phyloP scores from a whole-genome alignment of 1,284 basidiomycete species.

The Xanthoconium separans region DNA sequence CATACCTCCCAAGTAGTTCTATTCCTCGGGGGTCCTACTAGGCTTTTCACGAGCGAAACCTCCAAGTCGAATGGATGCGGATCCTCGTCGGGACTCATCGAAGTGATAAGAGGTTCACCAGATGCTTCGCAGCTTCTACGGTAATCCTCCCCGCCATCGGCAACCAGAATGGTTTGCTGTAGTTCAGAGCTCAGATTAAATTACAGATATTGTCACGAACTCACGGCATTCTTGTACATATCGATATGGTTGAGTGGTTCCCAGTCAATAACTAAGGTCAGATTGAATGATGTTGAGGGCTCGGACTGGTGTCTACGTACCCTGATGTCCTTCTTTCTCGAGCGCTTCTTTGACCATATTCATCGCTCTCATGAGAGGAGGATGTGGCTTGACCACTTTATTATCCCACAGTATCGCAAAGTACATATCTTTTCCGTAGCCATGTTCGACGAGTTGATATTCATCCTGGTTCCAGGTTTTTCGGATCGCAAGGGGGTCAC shows the following conservation, averaged over 20 bases:
- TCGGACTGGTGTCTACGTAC: constrained; percentile 39
- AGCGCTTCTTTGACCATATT: constrained; percentile 59
- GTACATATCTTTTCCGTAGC: constrained; percentile 53
- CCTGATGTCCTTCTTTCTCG: constrained; percentile 65
- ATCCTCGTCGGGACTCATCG: constrained; percentile 43
- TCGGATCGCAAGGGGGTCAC: constrained; percentile 63
- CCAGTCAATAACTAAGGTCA: constrained; percentile 38
- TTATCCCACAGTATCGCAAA: constrained; percentile 69
- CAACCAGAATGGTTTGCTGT: constrained; percentile 18
- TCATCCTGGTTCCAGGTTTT: constrained; percentile 65
- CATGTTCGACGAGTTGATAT: constrained; percentile 59
- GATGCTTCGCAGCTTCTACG: constrained; percentile 42
- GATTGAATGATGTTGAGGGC: not conserved
- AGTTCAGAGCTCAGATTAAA: not conserved
- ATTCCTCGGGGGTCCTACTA: constrained; percentile 22
- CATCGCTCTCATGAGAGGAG: constrained; percentile 70
- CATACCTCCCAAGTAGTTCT: constrained; percentile 28
- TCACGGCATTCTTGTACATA: constrained; percentile 38
- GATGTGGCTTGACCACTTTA: constrained; percentile 62
- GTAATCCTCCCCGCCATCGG: constrained; percentile 41
- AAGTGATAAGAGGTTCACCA: constrained; percentile 52
- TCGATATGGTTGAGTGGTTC: constrained; percentile 45
- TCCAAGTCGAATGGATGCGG: constrained; percentile 28
- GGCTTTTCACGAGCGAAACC: constrained; percentile 21
- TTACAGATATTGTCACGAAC: not conserved